These are phyloP conservation scores for Royoungia palumana DNA, from an alignment of 768 basidiomycete genomes.

Conservation along the genomic window DNA sequence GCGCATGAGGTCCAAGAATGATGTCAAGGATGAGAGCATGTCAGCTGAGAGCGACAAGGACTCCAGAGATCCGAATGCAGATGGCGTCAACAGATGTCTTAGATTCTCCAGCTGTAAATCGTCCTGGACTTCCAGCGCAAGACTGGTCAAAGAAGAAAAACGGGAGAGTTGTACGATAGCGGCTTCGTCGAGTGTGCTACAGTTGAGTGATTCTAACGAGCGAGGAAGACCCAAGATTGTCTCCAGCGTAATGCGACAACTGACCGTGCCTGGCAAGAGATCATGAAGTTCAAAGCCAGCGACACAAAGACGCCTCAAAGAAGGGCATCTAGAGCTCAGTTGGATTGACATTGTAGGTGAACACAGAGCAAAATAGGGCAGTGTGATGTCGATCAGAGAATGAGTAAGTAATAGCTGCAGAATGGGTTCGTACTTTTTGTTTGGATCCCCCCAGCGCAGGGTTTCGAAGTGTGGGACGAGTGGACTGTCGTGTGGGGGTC, in stretches of 20 bases:
- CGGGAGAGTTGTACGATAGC: constrained; percentile 20
- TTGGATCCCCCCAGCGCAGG: constrained; percentile 18
- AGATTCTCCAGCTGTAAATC: constrained; percentile 19
- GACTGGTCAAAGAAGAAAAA: constrained; percentile 12
- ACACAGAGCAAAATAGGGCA: constrained; percentile 8
- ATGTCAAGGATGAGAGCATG: constrained; percentile 16
- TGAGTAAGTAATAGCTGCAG: constrained; percentile 22
- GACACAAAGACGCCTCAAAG: constrained; percentile 13
- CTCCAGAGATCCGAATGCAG: constrained; percentile 14
- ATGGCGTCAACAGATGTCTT: constrained; percentile 6
- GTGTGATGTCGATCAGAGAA: constrained; percentile 15
- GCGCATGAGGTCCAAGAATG: constrained; percentile 17
- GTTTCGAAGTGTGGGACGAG: constrained; percentile 21
- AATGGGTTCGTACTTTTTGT: constrained; percentile 15
- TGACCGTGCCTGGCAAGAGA: no score
- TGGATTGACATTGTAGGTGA: constrained; percentile 16
- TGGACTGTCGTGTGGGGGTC: constrained; percentile 18
- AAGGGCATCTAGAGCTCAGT: constrained; percentile 18
- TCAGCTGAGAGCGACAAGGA: constrained; percentile 7
- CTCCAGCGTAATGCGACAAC: background rate
- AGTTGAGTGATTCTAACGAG: constrained; percentile 15
- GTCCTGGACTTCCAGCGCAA: constrained; percentile 13
- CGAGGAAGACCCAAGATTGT: constrained; percentile 14
- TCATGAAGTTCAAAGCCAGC: no score
- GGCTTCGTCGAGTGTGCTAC: constrained; percentile 19